Percentiles rank a stretch among this genome's conserved stretches.
Conservation (phyloP, 305 asterid genomes). For the Fraxinus xanthoxyloides region DNA sequence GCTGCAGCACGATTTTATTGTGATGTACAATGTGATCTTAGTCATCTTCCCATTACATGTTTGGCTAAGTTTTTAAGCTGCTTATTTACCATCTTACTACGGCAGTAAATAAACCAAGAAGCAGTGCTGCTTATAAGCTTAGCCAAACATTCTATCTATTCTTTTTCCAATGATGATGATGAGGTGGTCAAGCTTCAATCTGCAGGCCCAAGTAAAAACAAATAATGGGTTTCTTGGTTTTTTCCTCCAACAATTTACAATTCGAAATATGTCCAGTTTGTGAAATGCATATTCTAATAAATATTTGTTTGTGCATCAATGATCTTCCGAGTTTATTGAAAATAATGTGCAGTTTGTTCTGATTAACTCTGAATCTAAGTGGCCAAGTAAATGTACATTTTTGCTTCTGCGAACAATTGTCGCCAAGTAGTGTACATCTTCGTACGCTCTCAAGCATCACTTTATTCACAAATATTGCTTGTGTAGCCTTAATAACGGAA, state of each 20-base stretch:
- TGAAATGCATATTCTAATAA: background rate
- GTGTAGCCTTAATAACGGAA: background rate
- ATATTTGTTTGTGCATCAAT: background rate
- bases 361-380: background rate
- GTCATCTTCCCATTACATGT: background rate
- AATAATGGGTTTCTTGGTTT: background rate
- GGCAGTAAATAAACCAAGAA: background rate
- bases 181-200: background rate
- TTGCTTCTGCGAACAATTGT: background rate
- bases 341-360: background rate
- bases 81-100: background rate
- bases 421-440: background rate
- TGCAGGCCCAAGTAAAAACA: background rate
- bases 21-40: constrained; percentile 10
- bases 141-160: background rate
- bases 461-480: background rate
- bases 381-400: too few species aligned
- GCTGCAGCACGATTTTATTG: constrained; percentile 31
- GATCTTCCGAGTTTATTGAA: background rate
- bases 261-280: background rate
- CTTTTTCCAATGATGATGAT: background rate
- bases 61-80: background rate
- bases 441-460: background rate
- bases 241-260: background rate
- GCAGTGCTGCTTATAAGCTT: background rate